Percentiles rank a stretch among this genome's conserved stretches.
phyloP scores from a whole-genome alignment of 148 eudicot species.

The Chenopodium suecicum region DNA sequence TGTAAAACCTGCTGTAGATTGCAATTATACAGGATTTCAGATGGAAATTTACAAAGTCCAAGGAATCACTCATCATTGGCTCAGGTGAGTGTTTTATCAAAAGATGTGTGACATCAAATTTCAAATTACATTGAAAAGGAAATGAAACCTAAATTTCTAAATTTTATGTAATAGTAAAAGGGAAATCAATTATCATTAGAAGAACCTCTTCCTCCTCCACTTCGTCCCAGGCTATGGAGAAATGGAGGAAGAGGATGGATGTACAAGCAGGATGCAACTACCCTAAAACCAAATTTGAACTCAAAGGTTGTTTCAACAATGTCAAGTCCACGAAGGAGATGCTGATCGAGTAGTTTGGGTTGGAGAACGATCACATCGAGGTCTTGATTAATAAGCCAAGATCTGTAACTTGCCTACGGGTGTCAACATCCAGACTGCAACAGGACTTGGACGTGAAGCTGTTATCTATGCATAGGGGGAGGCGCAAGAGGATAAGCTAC shows the following conservation, averaged over 20 bases:
- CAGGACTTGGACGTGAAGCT: not conserved
- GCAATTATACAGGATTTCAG: not conserved
- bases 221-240: not conserved
- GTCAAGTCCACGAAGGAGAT: conserved; percentile 40
- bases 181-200: not conserved
- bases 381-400: conserved; percentile 10
- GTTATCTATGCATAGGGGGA: conserved; percentile 74
- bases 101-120: not conserved
- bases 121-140: conserved; percentile 14
- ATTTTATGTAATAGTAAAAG: not conserved
- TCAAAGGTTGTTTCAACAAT: conserved; percentile 49
- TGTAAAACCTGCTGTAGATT: not conserved
- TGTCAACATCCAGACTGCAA: not conserved
- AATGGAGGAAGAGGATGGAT: not conserved
- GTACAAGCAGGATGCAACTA: conserved; percentile 23
- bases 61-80: not conserved
- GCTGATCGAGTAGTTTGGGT: conserved; percentile 40
- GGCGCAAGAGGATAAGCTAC: conserved; percentile 73
- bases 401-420: not conserved
- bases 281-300: conserved; percentile 27
- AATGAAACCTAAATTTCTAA: not conserved
- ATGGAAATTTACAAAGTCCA: not conserved
- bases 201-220: not conserved
- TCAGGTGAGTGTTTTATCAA: not conserved
- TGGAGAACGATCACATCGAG: conserved; percentile 14